Evolutionary conservation across 2,329 filamentous ascomycete species (phyloP).

Genomic region (Aspergillus vadensis): DNA sequence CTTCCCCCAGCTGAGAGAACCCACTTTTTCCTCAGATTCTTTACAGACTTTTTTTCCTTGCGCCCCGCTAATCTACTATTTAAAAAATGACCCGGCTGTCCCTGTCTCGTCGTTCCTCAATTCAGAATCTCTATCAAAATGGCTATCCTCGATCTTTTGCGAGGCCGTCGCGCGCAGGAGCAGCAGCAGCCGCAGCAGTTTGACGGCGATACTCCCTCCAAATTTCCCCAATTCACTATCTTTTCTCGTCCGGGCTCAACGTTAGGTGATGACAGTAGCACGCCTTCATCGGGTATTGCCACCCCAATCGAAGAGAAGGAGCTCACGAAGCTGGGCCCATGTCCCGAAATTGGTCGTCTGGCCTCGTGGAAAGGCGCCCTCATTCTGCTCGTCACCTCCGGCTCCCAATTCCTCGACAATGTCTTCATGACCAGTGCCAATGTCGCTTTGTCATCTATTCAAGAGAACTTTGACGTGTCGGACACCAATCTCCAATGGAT

Average conservation of each 20-base stretch:
- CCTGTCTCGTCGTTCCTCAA: background rate
- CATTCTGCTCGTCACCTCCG: slow-evolving; percentile 45
- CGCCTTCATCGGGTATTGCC: slow-evolving; percentile 18
- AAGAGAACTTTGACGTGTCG: slow-evolving; percentile 40
- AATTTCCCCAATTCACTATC: slow-evolving; percentile 21
- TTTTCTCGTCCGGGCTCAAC: slow-evolving; percentile 17
- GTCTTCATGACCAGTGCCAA: slow-evolving; percentile 49
- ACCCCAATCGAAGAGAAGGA: slow-evolving; percentile 24
- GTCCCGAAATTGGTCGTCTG: slow-evolving; percentile 38
- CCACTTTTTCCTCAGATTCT: slow-evolving; percentile 5
- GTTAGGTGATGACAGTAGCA: slow-evolving; percentile 10
- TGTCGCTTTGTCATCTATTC: slow-evolving; percentile 45
- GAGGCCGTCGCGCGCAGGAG: slow-evolving; percentile 1
- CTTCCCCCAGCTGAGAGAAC: background rate
- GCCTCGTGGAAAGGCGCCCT: slow-evolving; percentile 42
- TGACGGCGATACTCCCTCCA: background rate
- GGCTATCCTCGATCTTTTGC: slow-evolving; percentile 9
- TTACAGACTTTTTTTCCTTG: slow-evolving; percentile 4
- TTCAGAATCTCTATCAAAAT: background rate
- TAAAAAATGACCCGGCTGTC: background rate
- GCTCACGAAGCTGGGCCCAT: slow-evolving; percentile 23
- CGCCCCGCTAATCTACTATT: slow-evolving; percentile 4
- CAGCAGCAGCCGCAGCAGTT: background rate
- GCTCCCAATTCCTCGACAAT: slow-evolving; percentile 48
- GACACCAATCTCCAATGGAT: slow-evolving; percentile 45